Percentiles rank a stretch among this genome's conserved stretches.
Evolutionary conservation across 495 filamentous ascomycete species (phyloP).

Genomic region (Penicillium robsamsonii): DNA sequence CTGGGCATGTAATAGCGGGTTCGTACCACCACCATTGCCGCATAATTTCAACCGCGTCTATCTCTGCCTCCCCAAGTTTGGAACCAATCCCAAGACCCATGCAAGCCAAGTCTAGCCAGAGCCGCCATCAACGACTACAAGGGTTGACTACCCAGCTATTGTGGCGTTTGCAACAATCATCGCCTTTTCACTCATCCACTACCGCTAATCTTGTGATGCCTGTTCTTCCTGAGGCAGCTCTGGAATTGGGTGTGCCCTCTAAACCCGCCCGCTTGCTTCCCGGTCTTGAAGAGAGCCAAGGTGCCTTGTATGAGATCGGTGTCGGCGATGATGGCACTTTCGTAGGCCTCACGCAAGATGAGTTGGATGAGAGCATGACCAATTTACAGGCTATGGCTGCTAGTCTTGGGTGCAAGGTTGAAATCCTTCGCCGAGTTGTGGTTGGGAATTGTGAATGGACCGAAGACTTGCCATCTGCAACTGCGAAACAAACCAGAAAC

Average conservation of each 20-base stretch:
- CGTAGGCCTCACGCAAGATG: slow-evolving; percentile 84
- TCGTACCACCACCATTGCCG: slow-evolving; percentile 55
- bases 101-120: slow-evolving; percentile 39
- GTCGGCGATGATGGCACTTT: slow-evolving; percentile 93
- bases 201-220: slow-evolving; percentile 69
- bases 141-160: slow-evolving; percentile 92
- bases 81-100: slow-evolving; percentile 27
- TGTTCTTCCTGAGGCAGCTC: slow-evolving; percentile 61
- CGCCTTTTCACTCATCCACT: slow-evolving; percentile 80
- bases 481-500: slow-evolving; percentile 26
- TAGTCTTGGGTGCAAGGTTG: slow-evolving; percentile 85
- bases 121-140: slow-evolving; percentile 78
- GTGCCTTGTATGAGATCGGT: slow-evolving; percentile 94
- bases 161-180: slow-evolving; percentile 94
- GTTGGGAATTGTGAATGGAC: slow-evolving; percentile 86
- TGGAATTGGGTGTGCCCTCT: slow-evolving; percentile 50
- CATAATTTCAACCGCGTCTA: slow-evolving; percentile 21
- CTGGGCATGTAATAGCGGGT: slow-evolving; percentile 56
- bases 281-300: slow-evolving; percentile 86
- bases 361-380: slow-evolving; percentile 83
- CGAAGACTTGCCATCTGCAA: slow-evolving; percentile 36
- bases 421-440: slow-evolving; percentile 75
- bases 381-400: slow-evolving; percentile 86
- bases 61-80: slow-evolving; percentile 22
- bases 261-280: slow-evolving; percentile 66